phyloP scores from a whole-genome alignment of 2,329 filamentous ascomycete genomes.

The Metarhizium rileyi region DNA sequence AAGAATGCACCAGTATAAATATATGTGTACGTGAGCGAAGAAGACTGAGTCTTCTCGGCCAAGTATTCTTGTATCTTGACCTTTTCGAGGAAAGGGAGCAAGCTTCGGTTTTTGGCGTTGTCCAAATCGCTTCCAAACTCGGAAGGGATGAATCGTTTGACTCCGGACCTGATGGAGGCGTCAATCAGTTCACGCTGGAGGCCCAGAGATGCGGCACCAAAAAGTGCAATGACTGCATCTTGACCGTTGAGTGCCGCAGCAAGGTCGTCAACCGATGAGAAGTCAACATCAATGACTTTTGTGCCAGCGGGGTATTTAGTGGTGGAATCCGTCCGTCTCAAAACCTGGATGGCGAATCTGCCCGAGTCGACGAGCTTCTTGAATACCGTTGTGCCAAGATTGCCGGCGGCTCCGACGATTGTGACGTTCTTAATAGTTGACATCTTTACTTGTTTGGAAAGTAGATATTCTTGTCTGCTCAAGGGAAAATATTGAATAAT shows the following conservation, averaged over 20 bases:
- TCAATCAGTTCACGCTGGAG: conserved; percentile 37
- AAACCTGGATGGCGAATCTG: conserved; percentile 26
- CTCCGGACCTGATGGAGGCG: conserved; percentile 48
- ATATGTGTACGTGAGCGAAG: conserved; percentile 42
- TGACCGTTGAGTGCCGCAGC: conserved; percentile 41
- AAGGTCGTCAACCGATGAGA: conserved; percentile 36
- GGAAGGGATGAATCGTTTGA: conserved; percentile 51
- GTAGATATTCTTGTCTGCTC: no score
- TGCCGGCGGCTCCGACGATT: conserved; percentile 27
- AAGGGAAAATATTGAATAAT: background rate
- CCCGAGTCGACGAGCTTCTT: conserved; percentile 19
- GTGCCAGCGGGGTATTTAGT: conserved; percentile 20
- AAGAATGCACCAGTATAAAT: conserved; percentile 47
- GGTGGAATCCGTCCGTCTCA: conserved; percentile 30
- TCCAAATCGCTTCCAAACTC: conserved; percentile 38
- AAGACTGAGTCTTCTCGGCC: conserved; percentile 27
- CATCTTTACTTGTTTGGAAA: conserved; percentile 12
- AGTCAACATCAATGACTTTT: conserved; percentile 26
- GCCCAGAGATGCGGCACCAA: conserved; percentile 28
- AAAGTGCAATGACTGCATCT: conserved; percentile 41
- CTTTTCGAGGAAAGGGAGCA: conserved; percentile 46
- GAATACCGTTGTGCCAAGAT: conserved; percentile 23
- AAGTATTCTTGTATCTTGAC: conserved; percentile 30
- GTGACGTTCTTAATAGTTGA: conserved; percentile 28
- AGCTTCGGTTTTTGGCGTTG: conserved; percentile 22